phyloP scores from a whole-genome alignment of 495 filamentous ascomycete genomes.

The Thozetella sp. region DNA sequence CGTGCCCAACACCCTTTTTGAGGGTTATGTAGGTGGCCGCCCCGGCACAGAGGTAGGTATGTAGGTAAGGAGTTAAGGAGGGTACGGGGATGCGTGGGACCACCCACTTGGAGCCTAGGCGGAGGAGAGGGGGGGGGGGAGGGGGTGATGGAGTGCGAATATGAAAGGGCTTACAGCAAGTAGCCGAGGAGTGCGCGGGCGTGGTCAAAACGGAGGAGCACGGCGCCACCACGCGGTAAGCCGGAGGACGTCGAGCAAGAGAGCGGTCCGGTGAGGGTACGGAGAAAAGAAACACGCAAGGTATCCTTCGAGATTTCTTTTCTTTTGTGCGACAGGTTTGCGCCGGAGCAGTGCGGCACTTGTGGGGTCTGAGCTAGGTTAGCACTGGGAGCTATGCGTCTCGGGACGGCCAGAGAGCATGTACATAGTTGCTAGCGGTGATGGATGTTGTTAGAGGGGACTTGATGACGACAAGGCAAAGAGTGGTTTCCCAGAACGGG shows the following conservation, averaged over 20 bases:
- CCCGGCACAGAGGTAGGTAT: neutral
- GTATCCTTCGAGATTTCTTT: neutral
- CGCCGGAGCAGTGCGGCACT: neutral
- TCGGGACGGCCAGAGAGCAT: neutral
- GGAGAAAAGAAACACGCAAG: neutral
- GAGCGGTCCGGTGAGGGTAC: neutral
- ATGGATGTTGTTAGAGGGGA: neutral
- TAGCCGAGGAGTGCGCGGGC: neutral
- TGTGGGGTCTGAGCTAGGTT: constrained; percentile 2
- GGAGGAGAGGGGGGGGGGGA: neutral
- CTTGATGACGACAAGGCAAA: neutral
- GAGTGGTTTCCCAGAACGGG: neutral
- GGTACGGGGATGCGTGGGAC: neutral
- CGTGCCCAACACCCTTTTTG: constrained; percentile 1
- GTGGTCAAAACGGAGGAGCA: constrained; percentile 1
- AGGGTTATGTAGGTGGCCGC: neutral
- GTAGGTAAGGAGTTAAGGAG: neutral
- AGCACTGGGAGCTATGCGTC: constrained; percentile 1
- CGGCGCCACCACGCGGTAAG: neutral
- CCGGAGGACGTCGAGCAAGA: neutral
- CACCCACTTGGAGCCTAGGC: neutral
- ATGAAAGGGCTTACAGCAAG: constrained; percentile 2
- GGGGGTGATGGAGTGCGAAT: neutral
- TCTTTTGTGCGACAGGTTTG: constrained; percentile 1
- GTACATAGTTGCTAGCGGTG: neutral